Conservation (phyloP, 2,329 filamentous ascomycete genomes). For the Alternaria alternata region DNA sequence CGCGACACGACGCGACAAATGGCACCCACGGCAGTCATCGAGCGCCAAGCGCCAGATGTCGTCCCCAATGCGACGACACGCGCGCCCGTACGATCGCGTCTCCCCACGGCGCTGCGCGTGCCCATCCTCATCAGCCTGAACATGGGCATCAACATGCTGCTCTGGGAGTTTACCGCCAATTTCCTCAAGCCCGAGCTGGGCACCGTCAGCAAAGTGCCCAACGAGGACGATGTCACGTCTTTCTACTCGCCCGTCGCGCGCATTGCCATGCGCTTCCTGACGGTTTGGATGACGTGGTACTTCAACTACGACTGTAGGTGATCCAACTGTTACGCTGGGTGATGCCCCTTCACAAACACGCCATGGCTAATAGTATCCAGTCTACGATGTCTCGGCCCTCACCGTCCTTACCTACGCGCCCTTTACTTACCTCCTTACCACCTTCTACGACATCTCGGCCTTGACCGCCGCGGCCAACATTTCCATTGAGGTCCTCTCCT, state of each 20-base stretch:
- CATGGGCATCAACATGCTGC: constrained; percentile 68
- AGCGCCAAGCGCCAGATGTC: constrained; percentile 39
- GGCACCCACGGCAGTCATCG: constrained; percentile 33
- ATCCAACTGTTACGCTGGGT: too few species aligned
- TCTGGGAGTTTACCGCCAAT: constrained; percentile 69
- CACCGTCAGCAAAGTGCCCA: constrained; percentile 66
- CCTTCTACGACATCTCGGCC: constrained; percentile 77
- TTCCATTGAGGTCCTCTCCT: constrained; percentile 72
- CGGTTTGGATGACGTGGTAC: constrained; percentile 77
- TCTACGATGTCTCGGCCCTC: constrained; percentile 55
- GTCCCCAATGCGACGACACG: constrained; percentile 29
- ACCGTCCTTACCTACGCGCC: constrained; percentile 76
- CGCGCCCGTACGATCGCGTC: constrained; percentile 37
- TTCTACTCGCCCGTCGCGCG: constrained; percentile 58
- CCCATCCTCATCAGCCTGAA: constrained; percentile 59
- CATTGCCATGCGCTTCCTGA: constrained; percentile 66
- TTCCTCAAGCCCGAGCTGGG: constrained; percentile 72
- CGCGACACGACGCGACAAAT: constrained; percentile 28
- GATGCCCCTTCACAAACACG: too few species aligned
- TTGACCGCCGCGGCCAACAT: constrained; percentile 69
- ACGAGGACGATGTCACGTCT: constrained; percentile 67
- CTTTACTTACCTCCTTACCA: constrained; percentile 75
- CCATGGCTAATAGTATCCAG: constrained; percentile 21
- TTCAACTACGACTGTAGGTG: constrained; percentile 63
- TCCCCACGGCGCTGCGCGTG: constrained; percentile 51